Conservation (phyloP, 2,329 filamentous ascomycete genomes). For the Aspergillus chevalieri region DNA sequence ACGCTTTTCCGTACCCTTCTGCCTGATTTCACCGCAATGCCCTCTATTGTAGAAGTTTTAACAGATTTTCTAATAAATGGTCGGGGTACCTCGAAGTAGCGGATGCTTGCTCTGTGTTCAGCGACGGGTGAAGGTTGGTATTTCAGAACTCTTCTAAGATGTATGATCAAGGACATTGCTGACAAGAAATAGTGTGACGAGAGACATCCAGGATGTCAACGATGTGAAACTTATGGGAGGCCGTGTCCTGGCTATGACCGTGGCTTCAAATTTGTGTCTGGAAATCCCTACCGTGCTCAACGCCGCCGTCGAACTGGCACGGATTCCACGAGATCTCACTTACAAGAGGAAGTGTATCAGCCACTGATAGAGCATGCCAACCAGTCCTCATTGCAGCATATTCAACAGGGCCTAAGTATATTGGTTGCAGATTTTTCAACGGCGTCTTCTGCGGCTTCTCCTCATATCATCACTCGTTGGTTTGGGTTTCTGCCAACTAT, state of each 20-base stretch:
- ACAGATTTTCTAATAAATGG: neutral
- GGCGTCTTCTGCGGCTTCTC: constrained; percentile 11
- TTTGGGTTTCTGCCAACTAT: constrained; percentile 18
- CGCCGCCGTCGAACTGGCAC: constrained; percentile 3
- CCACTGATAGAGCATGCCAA: too few species aligned
- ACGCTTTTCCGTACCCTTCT: too few species aligned
- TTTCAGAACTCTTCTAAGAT: neutral
- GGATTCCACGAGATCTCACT: too few species aligned
- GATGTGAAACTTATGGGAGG: constrained; percentile 28
- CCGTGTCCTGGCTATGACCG: constrained; percentile 30
- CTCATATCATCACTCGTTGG: constrained; percentile 16
- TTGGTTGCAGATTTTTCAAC: constrained; percentile 19
- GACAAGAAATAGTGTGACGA: constrained; percentile 28
- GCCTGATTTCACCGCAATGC: too few species aligned
- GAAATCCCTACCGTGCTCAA: constrained; percentile 21
- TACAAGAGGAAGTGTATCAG: too few species aligned
- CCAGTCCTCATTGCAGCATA: constrained; percentile 8
- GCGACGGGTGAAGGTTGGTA: neutral
- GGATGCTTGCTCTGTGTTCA: neutral
- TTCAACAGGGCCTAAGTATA: constrained; percentile 16
- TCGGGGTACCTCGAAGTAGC: neutral
- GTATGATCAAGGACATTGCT: neutral
- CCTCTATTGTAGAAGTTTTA: neutral
- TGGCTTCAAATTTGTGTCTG: constrained; percentile 28
- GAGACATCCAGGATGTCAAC: constrained; percentile 23